Percentiles rank a stretch among this genome's conserved stretches.
phyloP scores from a whole-genome alignment of 345 rosid genomes.

The Microthlaspi erraticum region DNA sequence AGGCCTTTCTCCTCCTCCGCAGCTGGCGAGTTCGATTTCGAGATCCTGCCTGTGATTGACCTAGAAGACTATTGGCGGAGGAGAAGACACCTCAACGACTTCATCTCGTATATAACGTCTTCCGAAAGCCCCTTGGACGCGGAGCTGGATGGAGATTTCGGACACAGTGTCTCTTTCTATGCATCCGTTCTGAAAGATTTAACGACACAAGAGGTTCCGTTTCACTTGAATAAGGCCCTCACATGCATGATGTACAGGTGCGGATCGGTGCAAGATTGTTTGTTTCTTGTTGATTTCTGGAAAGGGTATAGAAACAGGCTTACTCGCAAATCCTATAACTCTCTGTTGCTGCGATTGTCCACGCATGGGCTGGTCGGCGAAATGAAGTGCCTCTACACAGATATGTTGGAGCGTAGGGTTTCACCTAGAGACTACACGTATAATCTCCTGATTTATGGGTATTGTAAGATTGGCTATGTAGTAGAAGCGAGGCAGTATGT shows the following conservation, averaged over 20 bases:
- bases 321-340: constrained; percentile 52
- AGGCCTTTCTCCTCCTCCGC: no score
- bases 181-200: not conserved
- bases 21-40: no score
- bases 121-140: no score
- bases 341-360: constrained; percentile 50
- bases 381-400: constrained; percentile 57
- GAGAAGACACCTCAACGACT: no score
- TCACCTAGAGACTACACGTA: constrained; percentile 52
- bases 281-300: constrained; percentile 41
- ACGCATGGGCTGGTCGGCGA: constrained; percentile 52
- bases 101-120: no score
- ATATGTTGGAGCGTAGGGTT: constrained; percentile 49
- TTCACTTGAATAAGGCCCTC: constrained; percentile 1
- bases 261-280: constrained; percentile 42
- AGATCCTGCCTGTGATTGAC: no score
- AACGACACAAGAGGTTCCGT: not conserved
- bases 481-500: constrained; percentile 55
- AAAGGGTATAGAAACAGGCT: constrained; percentile 49
- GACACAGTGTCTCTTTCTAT: not conserved
- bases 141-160: not conserved
- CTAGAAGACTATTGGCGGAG: no score
- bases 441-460: constrained; percentile 62
- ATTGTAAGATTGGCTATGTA: constrained; percentile 63
- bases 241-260: constrained; percentile 51